Conservation (phyloP, 176 grass and related monocot genomes). For the Rhipidocladum racemiflorum region DNA sequence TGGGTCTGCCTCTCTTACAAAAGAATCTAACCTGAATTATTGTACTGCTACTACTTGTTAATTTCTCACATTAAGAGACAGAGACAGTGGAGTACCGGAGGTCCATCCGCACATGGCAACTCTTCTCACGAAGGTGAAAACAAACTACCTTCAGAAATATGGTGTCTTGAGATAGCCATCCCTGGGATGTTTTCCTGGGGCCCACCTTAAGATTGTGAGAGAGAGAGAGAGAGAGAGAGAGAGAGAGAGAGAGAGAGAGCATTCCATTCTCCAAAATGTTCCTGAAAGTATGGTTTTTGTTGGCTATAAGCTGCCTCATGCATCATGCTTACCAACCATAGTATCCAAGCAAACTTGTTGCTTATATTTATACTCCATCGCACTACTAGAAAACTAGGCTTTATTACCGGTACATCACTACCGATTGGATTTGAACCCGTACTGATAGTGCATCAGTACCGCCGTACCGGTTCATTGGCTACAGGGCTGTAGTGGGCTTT, state of each 20-base stretch:
- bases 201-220: conserved; percentile 45
- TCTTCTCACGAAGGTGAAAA: conserved; percentile 11
- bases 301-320: conserved; percentile 41
- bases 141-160: conserved; percentile 15
- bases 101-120: conserved; percentile 3
- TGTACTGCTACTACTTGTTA: neutral
- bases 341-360: conserved; percentile 28
- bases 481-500: too few relatives aligned
- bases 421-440: too few relatives aligned
- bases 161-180: conserved; percentile 42
- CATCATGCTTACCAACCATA: conserved; percentile 22
- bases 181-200: conserved; percentile 51
- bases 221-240: neutral
- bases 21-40: conserved; percentile 16
- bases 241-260: conserved; percentile 51
- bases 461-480: too few relatives aligned
- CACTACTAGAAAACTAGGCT: too few relatives aligned
- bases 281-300: conserved; percentile 44
- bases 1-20: conserved; percentile 7
- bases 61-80: neutral
- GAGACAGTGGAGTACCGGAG: neutral
- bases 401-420: too few relatives aligned
- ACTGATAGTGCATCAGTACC: too few relatives aligned
- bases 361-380: neutral
- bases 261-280: conserved; percentile 92